phyloP scores from a whole-genome alignment of 495 filamentous ascomycete genomes.

The Penicillium coffeae region DNA sequence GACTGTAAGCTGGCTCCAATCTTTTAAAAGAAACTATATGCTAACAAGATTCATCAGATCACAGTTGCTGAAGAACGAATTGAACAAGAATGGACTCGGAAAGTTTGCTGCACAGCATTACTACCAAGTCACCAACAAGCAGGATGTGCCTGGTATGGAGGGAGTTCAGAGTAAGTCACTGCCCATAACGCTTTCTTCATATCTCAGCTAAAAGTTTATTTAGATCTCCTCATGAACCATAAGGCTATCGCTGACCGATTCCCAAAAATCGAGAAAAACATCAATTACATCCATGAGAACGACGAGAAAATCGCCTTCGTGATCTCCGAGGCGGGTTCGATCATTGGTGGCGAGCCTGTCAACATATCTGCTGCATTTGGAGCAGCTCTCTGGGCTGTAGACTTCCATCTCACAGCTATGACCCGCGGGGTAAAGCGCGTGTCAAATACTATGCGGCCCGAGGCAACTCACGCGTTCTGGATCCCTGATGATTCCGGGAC shows the following conservation, averaged over 20 bases:
- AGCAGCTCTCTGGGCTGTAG: constrained; percentile 14
- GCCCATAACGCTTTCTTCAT: no score
- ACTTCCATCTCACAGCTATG: constrained; percentile 14
- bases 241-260: no score
- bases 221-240: no score
- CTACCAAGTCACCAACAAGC: constrained; percentile 15
- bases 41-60: neutral
- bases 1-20: no score
- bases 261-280: no score
- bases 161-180: constrained; percentile 5
- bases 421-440: constrained; percentile 10
- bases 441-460: constrained; percentile 9
- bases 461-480: constrained; percentile 14
- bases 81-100: constrained; percentile 4
- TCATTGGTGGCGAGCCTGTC: neutral
- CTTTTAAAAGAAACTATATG: neutral
- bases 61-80: constrained; percentile 5
- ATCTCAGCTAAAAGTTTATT: no score
- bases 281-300: constrained; percentile 1
- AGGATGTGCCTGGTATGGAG: neutral
- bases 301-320: constrained; percentile 7
- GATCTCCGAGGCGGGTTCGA: constrained; percentile 11
- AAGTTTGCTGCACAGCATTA: constrained; percentile 22
- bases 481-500: constrained; percentile 9
- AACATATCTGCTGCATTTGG: constrained; percentile 10